Base-by-base conservation (phyloP, 208 protist genomes). In the Phytomonas serpens region DNA sequence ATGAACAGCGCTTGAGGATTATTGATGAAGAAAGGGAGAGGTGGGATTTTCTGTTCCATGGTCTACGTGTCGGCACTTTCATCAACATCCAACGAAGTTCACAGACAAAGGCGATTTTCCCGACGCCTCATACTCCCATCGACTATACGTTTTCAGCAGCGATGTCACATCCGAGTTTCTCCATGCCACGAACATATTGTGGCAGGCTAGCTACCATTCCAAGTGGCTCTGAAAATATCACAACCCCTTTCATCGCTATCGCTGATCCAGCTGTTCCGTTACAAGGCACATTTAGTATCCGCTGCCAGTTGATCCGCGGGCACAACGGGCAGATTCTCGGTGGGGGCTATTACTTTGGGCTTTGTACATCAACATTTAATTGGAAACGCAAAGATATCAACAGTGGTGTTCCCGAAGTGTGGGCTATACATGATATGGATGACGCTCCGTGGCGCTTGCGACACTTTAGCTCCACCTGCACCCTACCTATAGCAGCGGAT, bases 351-450 rank as follows among this genome's bases (percentile, higher is more conserved):
- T 97, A 95, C 76, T 85, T 97, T 68, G 92, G 92, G 67, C 72
- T 97, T 0, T 97, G 92, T 71, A 79, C 79, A 5, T 61, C 72
- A 2, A 73, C 77, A 1, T 87, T 95, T 69, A 84, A 81, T 62
- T 93, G 92, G 86, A 82, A 80, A 52, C 80, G 81, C 32, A 82
- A 83, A 61, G 88, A 95, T 67, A 67, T 95, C 9, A 89, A 86
- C 73, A 78, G 63, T 66, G 81, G 77, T 67, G 76, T 75, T 14
- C 67, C 85, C 14, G 87, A 97, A 67, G 88, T 93, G 73, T 97
- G 92, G 92, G 92, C 88, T 32, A 72, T 97, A 47, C 92, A 95
- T 61, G 92, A 97, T 72, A 92, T 93, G 86, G 92, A 97, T 67
- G 89, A 93, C 71, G 68, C 84, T 0, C 82, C 87, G 23, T 97